A percentile compares a stretch with the other conserved stretches of the same genome.
Conservation (phyloP, 2,329 filamentous ascomycete species). For the Hypoxylon sp. region DNA sequence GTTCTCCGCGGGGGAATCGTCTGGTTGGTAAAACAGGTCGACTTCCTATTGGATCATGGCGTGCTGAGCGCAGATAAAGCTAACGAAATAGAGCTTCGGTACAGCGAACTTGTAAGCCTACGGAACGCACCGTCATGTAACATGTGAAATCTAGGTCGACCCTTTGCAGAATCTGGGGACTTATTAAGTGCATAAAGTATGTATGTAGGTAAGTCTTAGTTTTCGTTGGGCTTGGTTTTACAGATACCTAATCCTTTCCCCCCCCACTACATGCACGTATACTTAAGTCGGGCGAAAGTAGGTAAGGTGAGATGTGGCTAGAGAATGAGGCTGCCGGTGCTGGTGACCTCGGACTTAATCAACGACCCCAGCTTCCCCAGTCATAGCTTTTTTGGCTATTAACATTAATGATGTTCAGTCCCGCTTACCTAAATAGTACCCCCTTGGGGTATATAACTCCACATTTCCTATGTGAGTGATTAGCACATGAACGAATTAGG, state of each 20-base stretch:
- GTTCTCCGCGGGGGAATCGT: constrained; percentile 26
- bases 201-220: background rate
- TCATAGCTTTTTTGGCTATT: constrained; percentile 2
- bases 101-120: constrained; percentile 32
- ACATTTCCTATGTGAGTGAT: background rate
- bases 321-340: background rate
- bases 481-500: constrained; percentile 45
- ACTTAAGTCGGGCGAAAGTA: background rate
- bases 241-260: background rate
- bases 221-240: background rate
- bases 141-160: constrained; percentile 39
- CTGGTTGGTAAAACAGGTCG: constrained; percentile 17
- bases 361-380: background rate
- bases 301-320: constrained; percentile 12
- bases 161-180: constrained; percentile 36
- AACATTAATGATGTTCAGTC: constrained; percentile 1
- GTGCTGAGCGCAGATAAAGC: constrained; percentile 22
- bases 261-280: background rate
- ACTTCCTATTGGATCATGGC: constrained; percentile 29
- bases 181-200: constrained; percentile 22
- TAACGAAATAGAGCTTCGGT: constrained; percentile 29
- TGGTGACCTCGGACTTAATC: constrained; percentile 5
- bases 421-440: constrained; percentile 33
- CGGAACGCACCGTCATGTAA: constrained; percentile 39
- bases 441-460: background rate